phyloP scores from a whole-genome alignment of 371 early-diverging fungal species.

The Syncephalastrum contaminatum region DNA sequence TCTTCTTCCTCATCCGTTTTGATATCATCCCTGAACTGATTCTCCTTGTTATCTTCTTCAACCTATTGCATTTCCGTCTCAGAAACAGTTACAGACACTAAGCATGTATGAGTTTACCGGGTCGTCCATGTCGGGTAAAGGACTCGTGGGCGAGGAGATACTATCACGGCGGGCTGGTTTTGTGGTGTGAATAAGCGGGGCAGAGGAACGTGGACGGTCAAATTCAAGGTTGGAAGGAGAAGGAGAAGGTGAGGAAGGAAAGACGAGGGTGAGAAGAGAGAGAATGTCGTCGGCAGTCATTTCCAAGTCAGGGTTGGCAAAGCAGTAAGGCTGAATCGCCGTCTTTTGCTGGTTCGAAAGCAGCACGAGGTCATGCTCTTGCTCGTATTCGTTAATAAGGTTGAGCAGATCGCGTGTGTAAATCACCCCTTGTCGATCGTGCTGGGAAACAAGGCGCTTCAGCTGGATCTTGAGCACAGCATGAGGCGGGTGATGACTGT shows the following conservation, averaged over 20 bases:
- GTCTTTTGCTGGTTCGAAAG: constrained; percentile 39
- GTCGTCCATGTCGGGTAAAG: no score
- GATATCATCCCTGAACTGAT: constrained; percentile 14
- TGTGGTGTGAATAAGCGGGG: constrained; percentile 7
- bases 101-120: no score
- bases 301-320: constrained; percentile 47
- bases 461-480: constrained; percentile 45
- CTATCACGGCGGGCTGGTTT: no score
- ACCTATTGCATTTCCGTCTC: no score
- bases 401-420: constrained; percentile 39
- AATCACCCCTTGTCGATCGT: constrained; percentile 30
- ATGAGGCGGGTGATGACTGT: constrained; percentile 31
- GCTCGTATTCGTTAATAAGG: constrained; percentile 41
- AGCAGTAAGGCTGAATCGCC: constrained; percentile 41
- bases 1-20: constrained; percentile 8
- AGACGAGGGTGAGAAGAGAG: constrained; percentile 39
- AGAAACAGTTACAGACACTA: no score
- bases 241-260: constrained; percentile 28
- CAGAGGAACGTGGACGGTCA: constrained; percentile 19
- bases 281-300: constrained; percentile 52
- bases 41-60: constrained; percentile 9
- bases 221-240: constrained; percentile 23
- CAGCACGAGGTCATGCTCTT: constrained; percentile 30
- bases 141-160: no score
- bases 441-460: constrained; percentile 31